phyloP scores from a whole-genome alignment of 2,329 filamentous ascomycete genomes.

The Paecilomyces sp. region DNA sequence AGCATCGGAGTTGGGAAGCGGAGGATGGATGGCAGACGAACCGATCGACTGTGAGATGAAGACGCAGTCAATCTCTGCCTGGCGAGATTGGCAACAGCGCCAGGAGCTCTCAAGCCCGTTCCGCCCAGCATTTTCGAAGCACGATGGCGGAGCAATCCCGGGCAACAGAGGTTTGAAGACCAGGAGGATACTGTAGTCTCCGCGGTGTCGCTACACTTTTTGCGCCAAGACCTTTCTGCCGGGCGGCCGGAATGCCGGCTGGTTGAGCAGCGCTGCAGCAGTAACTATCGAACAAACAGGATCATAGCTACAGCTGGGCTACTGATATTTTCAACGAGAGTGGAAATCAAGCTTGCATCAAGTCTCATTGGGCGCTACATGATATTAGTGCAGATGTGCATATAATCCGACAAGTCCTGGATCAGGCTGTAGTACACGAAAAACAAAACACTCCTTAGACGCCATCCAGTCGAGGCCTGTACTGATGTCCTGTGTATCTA shows the following conservation, averaged over 20 bases:
- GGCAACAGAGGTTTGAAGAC: neutral
- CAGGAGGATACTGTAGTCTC: neutral
- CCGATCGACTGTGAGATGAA: constrained; percentile 26
- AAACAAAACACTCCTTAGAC: constrained; percentile 20
- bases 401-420: neutral
- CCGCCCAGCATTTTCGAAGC: constrained; percentile 47
- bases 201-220: constrained; percentile 6
- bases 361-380: neutral
- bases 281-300: neutral
- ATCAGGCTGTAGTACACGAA: constrained; percentile 2
- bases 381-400: neutral
- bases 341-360: neutral
- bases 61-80: constrained; percentile 20
- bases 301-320: neutral
- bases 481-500: constrained; percentile 20
- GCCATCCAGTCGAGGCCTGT: constrained; percentile 17
- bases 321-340: neutral
- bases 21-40: constrained; percentile 15
- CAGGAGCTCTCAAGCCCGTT: constrained; percentile 45
- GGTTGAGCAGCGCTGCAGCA: neutral
- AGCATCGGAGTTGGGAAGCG: constrained; percentile 1
- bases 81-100: constrained; percentile 34
- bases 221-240: constrained; percentile 27
- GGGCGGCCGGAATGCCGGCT: constrained; percentile 16
- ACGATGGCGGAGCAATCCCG: constrained; percentile 7